Conservation (phyloP, 495 filamentous ascomycete species). For the Venustampulla echinocandica region DNA sequence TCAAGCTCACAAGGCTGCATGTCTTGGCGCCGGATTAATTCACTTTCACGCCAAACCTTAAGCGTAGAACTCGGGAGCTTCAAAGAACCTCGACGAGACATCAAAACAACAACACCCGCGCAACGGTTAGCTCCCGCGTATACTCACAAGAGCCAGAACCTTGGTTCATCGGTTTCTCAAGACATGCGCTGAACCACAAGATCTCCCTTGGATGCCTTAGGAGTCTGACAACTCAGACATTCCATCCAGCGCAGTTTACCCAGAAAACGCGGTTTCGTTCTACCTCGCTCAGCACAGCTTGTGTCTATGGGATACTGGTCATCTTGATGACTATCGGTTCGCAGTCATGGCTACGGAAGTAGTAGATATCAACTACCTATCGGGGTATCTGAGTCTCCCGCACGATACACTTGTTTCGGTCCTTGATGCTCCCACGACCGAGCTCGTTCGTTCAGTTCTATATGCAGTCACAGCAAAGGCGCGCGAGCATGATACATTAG, state of each 20-base stretch:
- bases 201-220: not conserved
- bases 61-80: not conserved
- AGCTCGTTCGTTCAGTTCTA: constrained; percentile 64
- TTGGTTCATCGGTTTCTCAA: not conserved
- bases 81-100: not conserved
- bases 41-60: not conserved
- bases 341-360: constrained; percentile 60
- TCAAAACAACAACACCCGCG: not conserved
- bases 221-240: not conserved
- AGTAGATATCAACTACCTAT: constrained; percentile 67
- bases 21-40: too few species aligned
- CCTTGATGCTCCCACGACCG: constrained; percentile 63
- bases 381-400: constrained; percentile 64
- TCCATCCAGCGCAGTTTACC: not conserved
- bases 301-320: not conserved
- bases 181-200: constrained; percentile 8
- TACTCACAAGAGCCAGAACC: too few species aligned
- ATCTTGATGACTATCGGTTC: constrained; percentile 12
- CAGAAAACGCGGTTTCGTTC: constrained; percentile 9
- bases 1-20: too few species aligned
- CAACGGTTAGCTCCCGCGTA: too few species aligned
- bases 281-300: not conserved
- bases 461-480: constrained; percentile 61
- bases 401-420: constrained; percentile 56
- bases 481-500: constrained; percentile 67